Percentiles rank a stretch among this genome's conserved stretches.
phyloP scores from a whole-genome alignment of 441 rosid genomes.

The Lepidium campestre region DNA sequence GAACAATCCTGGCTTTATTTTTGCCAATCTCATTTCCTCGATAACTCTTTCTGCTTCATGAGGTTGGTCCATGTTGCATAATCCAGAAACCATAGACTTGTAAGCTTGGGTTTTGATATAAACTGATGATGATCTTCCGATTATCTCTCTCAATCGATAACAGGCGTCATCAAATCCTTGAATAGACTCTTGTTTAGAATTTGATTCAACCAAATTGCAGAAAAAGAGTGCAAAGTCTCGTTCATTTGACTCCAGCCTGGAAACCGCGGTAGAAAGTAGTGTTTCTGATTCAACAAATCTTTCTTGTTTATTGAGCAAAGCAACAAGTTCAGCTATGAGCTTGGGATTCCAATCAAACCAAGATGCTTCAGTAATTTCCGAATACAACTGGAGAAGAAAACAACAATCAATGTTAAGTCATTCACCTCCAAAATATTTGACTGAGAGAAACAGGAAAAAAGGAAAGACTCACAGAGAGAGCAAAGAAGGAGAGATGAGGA shows the following conservation, averaged over 20 bases:
- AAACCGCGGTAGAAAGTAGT: conserved; percentile 38
- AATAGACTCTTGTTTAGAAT: conserved; percentile 38
- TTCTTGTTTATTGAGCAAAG: conserved; percentile 58
- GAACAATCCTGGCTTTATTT: conserved; percentile 41
- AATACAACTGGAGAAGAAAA: conserved; percentile 43
- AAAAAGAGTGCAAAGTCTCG: conserved; percentile 56
- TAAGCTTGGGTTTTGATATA: conserved; percentile 59
- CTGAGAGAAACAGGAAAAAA: neutral
- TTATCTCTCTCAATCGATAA: conserved; percentile 34
- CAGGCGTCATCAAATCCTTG: conserved; percentile 47
- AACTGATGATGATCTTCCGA: conserved; percentile 41
- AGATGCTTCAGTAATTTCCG: conserved; percentile 50
- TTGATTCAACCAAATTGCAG: conserved; percentile 56
- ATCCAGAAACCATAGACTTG: conserved; percentile 54
- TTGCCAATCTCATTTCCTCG: conserved; percentile 42
- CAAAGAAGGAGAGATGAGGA: conserved; percentile 48
- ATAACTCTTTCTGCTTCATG: conserved; percentile 55
- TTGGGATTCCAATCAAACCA: conserved; percentile 90
- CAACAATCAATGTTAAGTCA: neutral
- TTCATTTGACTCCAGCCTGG: conserved; percentile 40
- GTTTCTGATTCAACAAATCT: conserved; percentile 35
- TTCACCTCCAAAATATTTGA: neutral
- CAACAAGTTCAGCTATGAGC: conserved; percentile 58
- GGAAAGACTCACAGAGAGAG: conserved; percentile 49
- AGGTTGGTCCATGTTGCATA: conserved; percentile 64